phyloP scores from a whole-genome alignment of 805 yeast genomes.

The Zygotorulaspora florentina region DNA sequence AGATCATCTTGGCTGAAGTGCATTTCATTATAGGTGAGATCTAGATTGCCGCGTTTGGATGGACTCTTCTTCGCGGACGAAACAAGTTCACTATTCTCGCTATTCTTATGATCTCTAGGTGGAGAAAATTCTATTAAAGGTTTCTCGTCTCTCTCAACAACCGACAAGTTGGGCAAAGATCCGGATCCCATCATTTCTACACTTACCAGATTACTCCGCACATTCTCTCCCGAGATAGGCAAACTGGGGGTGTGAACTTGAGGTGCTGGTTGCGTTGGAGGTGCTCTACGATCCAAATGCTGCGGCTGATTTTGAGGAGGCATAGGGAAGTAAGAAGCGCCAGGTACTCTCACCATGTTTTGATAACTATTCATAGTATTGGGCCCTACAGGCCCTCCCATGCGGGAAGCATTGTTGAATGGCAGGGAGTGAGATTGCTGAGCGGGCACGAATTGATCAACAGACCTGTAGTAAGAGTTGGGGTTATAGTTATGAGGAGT shows the following conservation, averaged over 20 bases:
- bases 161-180: not conserved
- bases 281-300: constrained; percentile 5
- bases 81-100: not conserved
- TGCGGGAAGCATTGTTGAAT: constrained; percentile 6
- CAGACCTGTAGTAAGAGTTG: constrained; percentile 4
- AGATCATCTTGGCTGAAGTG: constrained; percentile 16
- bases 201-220: not conserved
- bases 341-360: constrained; percentile 1
- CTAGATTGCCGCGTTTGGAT: constrained; percentile 10
- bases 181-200: not conserved
- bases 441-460: constrained; percentile 3
- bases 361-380: constrained; percentile 8
- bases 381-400: not conserved
- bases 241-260: not conserved
- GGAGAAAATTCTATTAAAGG: constrained; percentile 15
- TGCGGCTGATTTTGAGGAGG: constrained; percentile 7
- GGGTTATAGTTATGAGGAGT: constrained; percentile 2
- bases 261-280: not conserved
- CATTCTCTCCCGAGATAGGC: constrained; percentile 1
- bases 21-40: constrained; percentile 22
- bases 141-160: constrained; percentile 5
- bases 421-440: constrained; percentile 8
- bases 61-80: constrained; percentile 1
- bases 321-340: constrained; percentile 9
- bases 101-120: constrained; percentile 7